Evolutionary conservation across 2,329 filamentous ascomycete genomes (phyloP).

Genomic region (Aspergillus awamori): DNA sequence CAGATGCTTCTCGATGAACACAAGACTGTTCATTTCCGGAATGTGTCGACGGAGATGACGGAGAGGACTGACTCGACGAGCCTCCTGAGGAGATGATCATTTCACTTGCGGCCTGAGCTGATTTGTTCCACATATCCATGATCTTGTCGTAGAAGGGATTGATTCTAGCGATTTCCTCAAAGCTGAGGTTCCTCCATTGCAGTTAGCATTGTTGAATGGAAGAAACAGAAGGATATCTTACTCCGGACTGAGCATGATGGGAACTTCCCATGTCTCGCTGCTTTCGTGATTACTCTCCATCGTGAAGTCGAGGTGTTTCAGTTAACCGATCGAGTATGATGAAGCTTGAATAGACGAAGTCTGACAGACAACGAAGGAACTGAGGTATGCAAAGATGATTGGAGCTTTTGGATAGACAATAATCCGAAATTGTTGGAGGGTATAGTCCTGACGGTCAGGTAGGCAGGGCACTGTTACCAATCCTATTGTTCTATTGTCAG

Average conservation of each 20-base stretch:
- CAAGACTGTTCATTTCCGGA: slow-evolving; percentile 14
- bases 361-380: neutral
- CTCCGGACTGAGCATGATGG: slow-evolving; percentile 33
- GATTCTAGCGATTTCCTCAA: slow-evolving; percentile 32
- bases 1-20: slow-evolving; percentile 13
- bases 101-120: slow-evolving; percentile 13
- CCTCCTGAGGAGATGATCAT: slow-evolving; percentile 15
- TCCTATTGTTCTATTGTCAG: neutral
- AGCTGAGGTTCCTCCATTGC: slow-evolving; percentile 24
- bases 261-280: slow-evolving; percentile 27
- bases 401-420: neutral
- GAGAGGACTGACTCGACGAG: slow-evolving; percentile 22
- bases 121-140: slow-evolving; percentile 24
- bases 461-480: no score
- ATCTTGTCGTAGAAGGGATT: slow-evolving; percentile 32
- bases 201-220: slow-evolving; percentile 12
- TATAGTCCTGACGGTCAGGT: neutral
- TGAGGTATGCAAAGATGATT: neutral
- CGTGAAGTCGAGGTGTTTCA: neutral
- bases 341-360: neutral
- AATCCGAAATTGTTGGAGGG: no score
- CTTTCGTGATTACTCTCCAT: neutral
- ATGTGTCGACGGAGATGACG: slow-evolving; percentile 17
- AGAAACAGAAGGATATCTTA: slow-evolving; percentile 18
- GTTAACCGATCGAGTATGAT: neutral